Base-by-base conservation (phyloP, 2,329 filamentous ascomycete genomes). In the Cyphellophora attinorum region DNA sequence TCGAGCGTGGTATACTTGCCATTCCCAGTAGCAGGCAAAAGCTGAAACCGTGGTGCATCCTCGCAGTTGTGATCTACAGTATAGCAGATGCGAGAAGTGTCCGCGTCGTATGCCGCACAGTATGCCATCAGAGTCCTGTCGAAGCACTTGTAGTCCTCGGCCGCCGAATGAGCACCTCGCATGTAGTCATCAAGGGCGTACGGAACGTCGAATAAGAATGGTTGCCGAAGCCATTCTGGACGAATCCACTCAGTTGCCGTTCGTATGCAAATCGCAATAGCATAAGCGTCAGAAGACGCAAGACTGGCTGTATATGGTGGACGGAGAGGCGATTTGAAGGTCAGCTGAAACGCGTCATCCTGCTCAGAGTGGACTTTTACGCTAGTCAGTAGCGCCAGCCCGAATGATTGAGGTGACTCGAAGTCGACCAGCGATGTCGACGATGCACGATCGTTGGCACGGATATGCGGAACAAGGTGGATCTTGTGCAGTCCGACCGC, bases 111-210 rank as follows among this genome's bases (percentile, higher is more conserved):
- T 13, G 76, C 77, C 27, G 79, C 66, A 51, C 78, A 82, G 50
- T 82, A 83, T 19, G 78, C 79, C 31, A 73, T 73, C 19, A 84
- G 55, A 2, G 79, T 83, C 19, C 77, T 67, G 45, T 82, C 76
- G 48, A 84, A 72, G 47, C 65, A 70, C 38, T 61, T 34, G 36
- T 72, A 75, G 38, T 81, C 77, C 35, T 73, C 68, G 28, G 71
- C 66, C 2, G 68, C 52, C 17, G 63, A 56, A 3, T 68, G 61
- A 2, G 64, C 59, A 3, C 64, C 62, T 18, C 65, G 55, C 14
- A 65, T 55, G 19, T 69, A 57, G 27, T 75, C 67, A 11, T 72
- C 64, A 11, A 77, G 56, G 29, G 67, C 62, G 12, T 60, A 57
- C 4, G 79, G 78, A 5, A 76, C 76, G 33, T 68, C 64, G 44